Conservation (phyloP, 2,329 filamentous ascomycete species). For the Lithohypha guttulata region DNA sequence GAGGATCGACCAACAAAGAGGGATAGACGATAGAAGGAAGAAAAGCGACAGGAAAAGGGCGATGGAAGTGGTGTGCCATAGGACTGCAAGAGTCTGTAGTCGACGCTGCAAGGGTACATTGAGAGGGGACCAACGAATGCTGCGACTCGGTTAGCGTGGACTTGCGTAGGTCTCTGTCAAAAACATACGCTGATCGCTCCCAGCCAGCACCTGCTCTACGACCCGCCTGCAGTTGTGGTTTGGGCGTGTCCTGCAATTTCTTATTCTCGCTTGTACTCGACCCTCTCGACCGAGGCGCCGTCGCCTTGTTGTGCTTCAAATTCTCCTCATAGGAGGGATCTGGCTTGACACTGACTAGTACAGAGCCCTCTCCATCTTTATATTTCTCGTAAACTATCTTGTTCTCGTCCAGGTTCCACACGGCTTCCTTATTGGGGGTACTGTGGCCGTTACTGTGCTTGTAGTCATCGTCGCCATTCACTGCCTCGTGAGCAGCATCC, state of each 20-base stretch:
- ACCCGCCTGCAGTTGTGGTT: slow-evolving; percentile 36
- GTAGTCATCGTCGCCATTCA: slow-evolving; percentile 1
- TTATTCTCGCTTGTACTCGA: slow-evolving; percentile 10
- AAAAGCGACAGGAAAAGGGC: slow-evolving; percentile 64
- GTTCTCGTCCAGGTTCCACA: slow-evolving; percentile 17
- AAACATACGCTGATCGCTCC: slow-evolving; percentile 36
- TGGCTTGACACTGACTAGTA: slow-evolving; percentile 37
- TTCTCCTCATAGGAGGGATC: slow-evolving; percentile 29
- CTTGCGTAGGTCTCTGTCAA: background rate
- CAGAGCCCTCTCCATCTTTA: slow-evolving; percentile 34
- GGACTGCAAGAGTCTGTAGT: slow-evolving; percentile 66
- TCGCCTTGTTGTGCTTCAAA: slow-evolving; percentile 25
- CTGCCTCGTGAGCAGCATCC: slow-evolving; percentile 24
- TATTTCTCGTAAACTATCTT: slow-evolving; percentile 36
- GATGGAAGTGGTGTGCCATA: slow-evolving; percentile 63
- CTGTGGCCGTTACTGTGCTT: slow-evolving; percentile 4
- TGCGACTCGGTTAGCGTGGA: background rate
- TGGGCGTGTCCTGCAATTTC: slow-evolving; percentile 23
- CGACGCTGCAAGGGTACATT: slow-evolving; percentile 61
- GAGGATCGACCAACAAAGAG: slow-evolving; percentile 75
- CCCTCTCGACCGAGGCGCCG: slow-evolving; percentile 14
- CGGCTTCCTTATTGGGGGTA: slow-evolving; percentile 11
- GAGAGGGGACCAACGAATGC: slow-evolving; percentile 63
- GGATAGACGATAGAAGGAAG: slow-evolving; percentile 84
- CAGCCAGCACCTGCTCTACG: slow-evolving; percentile 44